Percentiles rank a stretch among this genome's conserved stretches.
phyloP scores from a whole-genome alignment of 139 green algal genomes.

The Closterium sp. region DNA sequence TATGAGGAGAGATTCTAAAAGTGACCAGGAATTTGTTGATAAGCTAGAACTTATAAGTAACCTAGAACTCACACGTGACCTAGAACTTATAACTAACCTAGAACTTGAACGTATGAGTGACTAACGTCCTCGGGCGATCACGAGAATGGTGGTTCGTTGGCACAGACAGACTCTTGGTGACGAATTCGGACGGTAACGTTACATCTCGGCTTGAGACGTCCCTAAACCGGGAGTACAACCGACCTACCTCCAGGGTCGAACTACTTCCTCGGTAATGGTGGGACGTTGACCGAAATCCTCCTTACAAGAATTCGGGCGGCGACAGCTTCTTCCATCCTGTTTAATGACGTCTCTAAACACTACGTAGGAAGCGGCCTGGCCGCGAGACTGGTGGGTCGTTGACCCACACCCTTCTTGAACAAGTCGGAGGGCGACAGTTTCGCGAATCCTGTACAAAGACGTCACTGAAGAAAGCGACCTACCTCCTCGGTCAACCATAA shows the following conservation, averaged over 20 bases:
- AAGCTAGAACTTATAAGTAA: not conserved
- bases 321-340: too few relatives aligned
- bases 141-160: not conserved
- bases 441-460: not conserved
- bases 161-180: too few relatives aligned
- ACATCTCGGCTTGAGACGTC: not conserved
- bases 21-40: too few relatives aligned
- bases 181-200: not conserved
- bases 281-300: too few relatives aligned
- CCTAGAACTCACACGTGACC: not conserved
- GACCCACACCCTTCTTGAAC: too few relatives aligned
- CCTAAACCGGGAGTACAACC: too few relatives aligned
- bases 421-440: not conserved
- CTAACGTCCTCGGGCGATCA: not conserved
- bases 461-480: not conserved
- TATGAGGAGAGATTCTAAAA: not conserved
- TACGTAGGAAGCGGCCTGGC: too few relatives aligned
- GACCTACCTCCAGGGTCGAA: too few relatives aligned
- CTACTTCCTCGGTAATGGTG: too few relatives aligned
- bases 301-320: too few relatives aligned
- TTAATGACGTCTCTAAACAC: too few relatives aligned
- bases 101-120: not conserved
- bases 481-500: not conserved
- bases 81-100: not conserved
- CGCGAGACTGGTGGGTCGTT: too few relatives aligned